phyloP scores from a whole-genome alignment of 768 basidiomycete species.

The Lentinula sp. region DNA sequence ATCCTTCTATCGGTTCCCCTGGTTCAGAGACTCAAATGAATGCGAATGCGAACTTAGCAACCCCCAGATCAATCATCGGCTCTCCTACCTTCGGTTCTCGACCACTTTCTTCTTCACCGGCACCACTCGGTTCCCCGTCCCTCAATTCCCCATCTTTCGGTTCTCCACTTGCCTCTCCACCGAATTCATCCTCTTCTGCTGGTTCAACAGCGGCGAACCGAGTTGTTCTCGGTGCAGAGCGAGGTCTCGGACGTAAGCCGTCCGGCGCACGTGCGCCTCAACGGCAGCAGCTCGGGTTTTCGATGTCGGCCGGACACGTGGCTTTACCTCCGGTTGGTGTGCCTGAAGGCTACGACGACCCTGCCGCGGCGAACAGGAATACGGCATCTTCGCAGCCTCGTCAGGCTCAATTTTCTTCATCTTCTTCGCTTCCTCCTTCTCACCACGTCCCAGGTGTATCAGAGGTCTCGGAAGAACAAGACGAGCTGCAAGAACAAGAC shows the following conservation, averaged over 20 bases:
- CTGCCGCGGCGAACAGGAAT: not conserved
- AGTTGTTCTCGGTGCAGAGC: not conserved
- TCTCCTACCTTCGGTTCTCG: not conserved
- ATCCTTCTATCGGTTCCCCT: not conserved
- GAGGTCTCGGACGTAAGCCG: constrained; percentile 59
- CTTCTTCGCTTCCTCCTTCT: not conserved
- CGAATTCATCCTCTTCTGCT: not conserved
- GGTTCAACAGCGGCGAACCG: not conserved
- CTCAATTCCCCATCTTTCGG: not conserved
- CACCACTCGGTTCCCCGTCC: not conserved
- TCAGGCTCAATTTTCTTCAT: not conserved
- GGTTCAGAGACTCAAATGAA: not conserved
- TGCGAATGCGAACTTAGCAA: too few species aligned
- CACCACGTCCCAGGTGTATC: not conserved
- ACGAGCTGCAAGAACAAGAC: not conserved
- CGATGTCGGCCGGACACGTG: too few species aligned
- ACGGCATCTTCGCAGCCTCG: not conserved
- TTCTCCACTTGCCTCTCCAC: not conserved
- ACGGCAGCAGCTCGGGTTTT: not conserved
- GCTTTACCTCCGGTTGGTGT: not conserved
- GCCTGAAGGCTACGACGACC: not conserved
- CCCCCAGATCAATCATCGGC: not conserved
- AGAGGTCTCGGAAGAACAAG: not conserved
- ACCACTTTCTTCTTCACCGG: not conserved
- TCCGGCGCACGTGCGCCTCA: constrained; percentile 71